These are phyloP conservation scores for Blastobotrys ciferrii DNA, from an alignment of 1,139 yeast species.

Conservation along the genomic window DNA sequence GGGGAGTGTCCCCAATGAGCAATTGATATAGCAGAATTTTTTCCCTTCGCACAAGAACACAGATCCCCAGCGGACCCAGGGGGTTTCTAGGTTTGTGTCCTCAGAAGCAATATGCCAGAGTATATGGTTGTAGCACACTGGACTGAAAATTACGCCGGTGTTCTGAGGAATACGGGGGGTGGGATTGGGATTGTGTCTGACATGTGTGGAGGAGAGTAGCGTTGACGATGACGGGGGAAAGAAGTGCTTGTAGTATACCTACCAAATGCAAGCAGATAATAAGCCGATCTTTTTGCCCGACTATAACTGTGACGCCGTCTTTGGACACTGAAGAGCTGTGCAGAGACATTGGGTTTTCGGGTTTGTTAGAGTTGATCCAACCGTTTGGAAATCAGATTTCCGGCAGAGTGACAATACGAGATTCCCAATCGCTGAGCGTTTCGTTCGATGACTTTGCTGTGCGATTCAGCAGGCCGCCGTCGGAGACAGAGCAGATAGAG, in stretches of 20 bases:
- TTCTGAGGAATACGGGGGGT: background rate
- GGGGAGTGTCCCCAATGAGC: too few relatives aligned
- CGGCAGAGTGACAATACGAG: conserved; percentile 44
- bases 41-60: too few relatives aligned
- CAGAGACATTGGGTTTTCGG: conserved; percentile 40
- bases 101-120: too few relatives aligned
- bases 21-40: too few relatives aligned
- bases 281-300: conserved; percentile 53
- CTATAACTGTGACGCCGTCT: conserved; percentile 54
- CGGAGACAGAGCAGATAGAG: conserved; percentile 7
- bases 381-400: conserved; percentile 44
- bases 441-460: conserved; percentile 36
- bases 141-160: background rate
- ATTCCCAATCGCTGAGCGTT: conserved; percentile 36
- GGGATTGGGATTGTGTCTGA: background rate
- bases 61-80: too few relatives aligned
- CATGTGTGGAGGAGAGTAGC: background rate
- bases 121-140: too few relatives aligned
- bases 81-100: too few relatives aligned
- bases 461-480: conserved; percentile 24
- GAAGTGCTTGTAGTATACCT: background rate
- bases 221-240: background rate
- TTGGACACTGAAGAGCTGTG: conserved; percentile 50
- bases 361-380: conserved; percentile 40
- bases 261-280: conserved; percentile 21